Percentiles rank a stretch among this genome's conserved stretches.
These are phyloP conservation scores for Candida parachauliodes DNA, from an alignment of 805 yeast species.

Conservation along the genomic window DNA sequence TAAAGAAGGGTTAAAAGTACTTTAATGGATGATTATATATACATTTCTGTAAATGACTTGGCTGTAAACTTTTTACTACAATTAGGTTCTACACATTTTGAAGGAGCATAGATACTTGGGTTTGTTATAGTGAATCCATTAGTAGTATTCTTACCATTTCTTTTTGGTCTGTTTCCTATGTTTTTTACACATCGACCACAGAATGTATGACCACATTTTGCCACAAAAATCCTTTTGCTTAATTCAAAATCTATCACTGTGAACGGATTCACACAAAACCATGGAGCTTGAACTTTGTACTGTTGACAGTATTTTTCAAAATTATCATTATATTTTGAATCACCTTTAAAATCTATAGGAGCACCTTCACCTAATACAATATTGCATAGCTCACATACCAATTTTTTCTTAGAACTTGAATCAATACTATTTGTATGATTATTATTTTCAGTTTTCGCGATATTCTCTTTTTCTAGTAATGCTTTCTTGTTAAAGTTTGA, in stretches of 20 bases:
- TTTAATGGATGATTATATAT: too few species aligned
- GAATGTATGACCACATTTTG: conserved; percentile 78
- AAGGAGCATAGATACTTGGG: conserved; percentile 49
- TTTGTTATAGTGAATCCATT: conserved; percentile 23
- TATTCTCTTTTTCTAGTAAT: conserved; percentile 25
- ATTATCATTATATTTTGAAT: conserved; percentile 25
- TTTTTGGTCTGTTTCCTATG: conserved; percentile 45
- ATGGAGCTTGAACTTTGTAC: conserved; percentile 55
- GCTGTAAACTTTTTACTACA: conserved; percentile 47
- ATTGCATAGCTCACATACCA: conserved; percentile 65
- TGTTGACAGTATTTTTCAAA: conserved; percentile 21
- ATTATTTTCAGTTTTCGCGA: conserved; percentile 18
- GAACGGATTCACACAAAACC: conserved; percentile 51
- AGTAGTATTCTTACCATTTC: conserved; percentile 16
- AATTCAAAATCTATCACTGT: conserved; percentile 55
- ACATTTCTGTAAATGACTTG: conserved; percentile 53
- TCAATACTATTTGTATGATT: conserved; percentile 32
- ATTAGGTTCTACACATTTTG: conserved; percentile 50
- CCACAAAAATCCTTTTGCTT: conserved; percentile 61
- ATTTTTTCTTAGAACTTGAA: not conserved
- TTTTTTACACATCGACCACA: conserved; percentile 82
- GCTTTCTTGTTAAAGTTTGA: conserved; percentile 26
- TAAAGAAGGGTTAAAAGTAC: too few species aligned
- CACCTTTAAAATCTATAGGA: conserved; percentile 46
- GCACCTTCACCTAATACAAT: conserved; percentile 70